Base-by-base conservation (phyloP, 179 eudicot species). In the Spergularia azorica region DNA sequence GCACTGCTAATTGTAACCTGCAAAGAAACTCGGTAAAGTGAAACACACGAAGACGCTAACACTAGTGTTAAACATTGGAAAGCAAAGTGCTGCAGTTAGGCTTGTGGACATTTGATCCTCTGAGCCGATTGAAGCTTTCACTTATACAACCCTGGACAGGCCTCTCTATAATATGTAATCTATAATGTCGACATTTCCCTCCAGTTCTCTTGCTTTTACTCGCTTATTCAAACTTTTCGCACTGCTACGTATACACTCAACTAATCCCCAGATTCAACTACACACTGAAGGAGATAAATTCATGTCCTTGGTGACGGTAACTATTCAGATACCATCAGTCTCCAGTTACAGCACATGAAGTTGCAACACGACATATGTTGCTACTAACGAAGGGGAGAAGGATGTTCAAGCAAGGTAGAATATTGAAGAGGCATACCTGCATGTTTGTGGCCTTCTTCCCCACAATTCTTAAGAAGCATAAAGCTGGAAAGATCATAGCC, bases 401-500 rank as follows among this genome's bases (percentile, higher is more conserved):
- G 26, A 52, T 26, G 21, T 21, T 54, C 61, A 79, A 58, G 39
- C 32, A 67, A 54, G 17, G 16, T 52, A 63, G 57, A 6, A 13
- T 8, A 64, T 66, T 26, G 8, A 5, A 51, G 52, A 2, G 26
- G 5, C 68, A 14, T 78, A 90, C 97, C 93, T 92, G 97, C n/a
- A 74, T 73, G 18, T 32, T 86, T 58, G 97, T 86, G 5, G 95
- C 89, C 71, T 87, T 88, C 82, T 81, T 89, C 75, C 84, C 86
- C 74, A 86, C 68, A 21, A 92, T 89, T 78, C 63, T 90, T 58
- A 92, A 71, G 79, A 83, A 92, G 79, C 95, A 90, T 59, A 92
- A 70, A 64, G 92, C 79, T 71, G 97, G 97, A 84, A 92, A 80
- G 82, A 92, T 85, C 57, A 92, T 66, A n/a, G 91, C 87, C 97